A percentile compares a stretch with the other conserved stretches of the same genome.
phyloP scores from a whole-genome alignment of 306 rosid genomes.

The Sicyos edulis region DNA sequence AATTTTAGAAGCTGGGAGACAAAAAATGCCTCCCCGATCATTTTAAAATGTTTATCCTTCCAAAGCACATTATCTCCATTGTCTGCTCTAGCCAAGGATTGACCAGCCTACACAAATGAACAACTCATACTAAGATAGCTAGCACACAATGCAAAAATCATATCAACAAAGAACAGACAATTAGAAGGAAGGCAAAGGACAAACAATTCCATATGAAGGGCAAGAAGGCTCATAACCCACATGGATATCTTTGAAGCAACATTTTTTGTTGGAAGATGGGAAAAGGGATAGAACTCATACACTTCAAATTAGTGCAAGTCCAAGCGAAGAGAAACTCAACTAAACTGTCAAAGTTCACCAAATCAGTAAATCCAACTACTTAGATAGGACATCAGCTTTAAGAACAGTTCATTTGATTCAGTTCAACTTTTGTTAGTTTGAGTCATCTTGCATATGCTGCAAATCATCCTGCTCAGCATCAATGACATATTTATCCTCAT shows the following conservation, averaged over 20 bases:
- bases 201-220: constrained; percentile 5
- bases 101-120: constrained; percentile 60
- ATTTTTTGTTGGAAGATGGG: neutral
- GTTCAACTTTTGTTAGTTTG: neutral
- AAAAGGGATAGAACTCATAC: neutral
- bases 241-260: constrained; percentile 6
- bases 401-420: neutral
- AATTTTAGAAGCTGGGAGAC: too few relatives aligned
- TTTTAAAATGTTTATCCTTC: constrained; percentile 78
- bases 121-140: constrained; percentile 17
- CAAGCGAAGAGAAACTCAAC: neutral
- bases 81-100: constrained; percentile 72
- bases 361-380: neutral
- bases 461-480: too few relatives aligned
- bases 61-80: constrained; percentile 63
- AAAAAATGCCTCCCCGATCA: constrained; percentile 68
- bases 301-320: constrained; percentile 6
- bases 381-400: neutral
- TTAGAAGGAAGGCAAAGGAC: too few relatives aligned
- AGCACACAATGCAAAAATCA: neutral
- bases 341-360: neutral
- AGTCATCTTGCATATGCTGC: neutral
- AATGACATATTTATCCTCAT: too few relatives aligned
- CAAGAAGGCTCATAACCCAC: neutral
- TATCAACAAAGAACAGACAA: constrained; percentile 9